phyloP scores from a whole-genome alignment of 345 rosid species.

The Sapria himalayana region DNA sequence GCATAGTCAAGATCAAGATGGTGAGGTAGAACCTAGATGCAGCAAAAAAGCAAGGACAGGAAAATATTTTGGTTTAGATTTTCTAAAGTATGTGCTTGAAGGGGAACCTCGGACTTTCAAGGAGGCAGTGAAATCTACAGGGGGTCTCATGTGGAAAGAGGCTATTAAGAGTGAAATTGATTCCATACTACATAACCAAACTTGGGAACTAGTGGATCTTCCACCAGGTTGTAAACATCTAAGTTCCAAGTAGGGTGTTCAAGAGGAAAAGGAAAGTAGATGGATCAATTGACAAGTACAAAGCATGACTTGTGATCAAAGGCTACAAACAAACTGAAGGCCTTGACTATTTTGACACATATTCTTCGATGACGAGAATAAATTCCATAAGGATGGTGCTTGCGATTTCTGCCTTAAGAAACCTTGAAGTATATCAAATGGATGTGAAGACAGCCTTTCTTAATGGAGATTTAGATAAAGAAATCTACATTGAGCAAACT shows the following conservation, averaged over 20 bases:
- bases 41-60: not conserved
- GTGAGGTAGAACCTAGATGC: not conserved
- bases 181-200: not conserved
- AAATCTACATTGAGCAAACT: not conserved
- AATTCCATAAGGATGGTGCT: not conserved
- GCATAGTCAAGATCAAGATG: not conserved
- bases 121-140: not conserved
- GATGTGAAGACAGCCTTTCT: not conserved
- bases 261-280: not conserved
- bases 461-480: not conserved
- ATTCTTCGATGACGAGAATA: not conserved
- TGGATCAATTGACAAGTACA: not conserved
- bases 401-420: not conserved
- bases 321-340: not conserved
- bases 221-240: not conserved
- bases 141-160: not conserved
- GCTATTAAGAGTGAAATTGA: not conserved
- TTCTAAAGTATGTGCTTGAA: not conserved
- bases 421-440: not conserved
- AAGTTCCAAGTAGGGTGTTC: not conserved
- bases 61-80: not conserved
- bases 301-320: not conserved
- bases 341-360: not conserved
- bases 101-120: not conserved
- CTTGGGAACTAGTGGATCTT: not conserved